These are phyloP conservation scores for Lignosus rhinocerotis DNA, from an alignment of 1,284 basidiomycete genomes.

Conservation along the genomic window DNA sequence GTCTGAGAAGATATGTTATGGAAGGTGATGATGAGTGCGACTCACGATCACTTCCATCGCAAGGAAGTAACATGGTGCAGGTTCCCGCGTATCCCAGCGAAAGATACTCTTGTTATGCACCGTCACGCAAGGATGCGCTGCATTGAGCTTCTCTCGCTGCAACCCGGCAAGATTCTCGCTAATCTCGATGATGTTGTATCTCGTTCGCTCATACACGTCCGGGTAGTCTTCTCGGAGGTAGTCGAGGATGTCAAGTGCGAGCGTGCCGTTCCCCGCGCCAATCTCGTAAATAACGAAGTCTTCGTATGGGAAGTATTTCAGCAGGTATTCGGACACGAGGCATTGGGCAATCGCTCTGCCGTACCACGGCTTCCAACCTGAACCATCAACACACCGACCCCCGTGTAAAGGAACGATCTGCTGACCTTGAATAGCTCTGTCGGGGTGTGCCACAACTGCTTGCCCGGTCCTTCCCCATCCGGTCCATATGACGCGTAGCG, in stretches of 20 bases:
- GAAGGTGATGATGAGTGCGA: conserved; percentile 13
- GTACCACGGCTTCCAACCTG: conserved; percentile 79
- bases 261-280: conserved; percentile 95
- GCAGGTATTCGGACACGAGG: conserved; percentile 87
- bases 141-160: conserved; percentile 64
- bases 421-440: conserved; percentile 96
- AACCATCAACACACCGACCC: conserved; percentile 15
- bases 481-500: conserved; percentile 73
- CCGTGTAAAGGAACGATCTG: conserved; percentile 2
- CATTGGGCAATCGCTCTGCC: conserved; percentile 89
- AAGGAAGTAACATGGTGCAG: conserved; percentile 89
- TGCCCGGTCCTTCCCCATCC: conserved; percentile 72
- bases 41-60: conserved; percentile 94
- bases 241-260: conserved; percentile 87
- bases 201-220: conserved; percentile 88
- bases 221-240: conserved; percentile 81
- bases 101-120: conserved; percentile 87
- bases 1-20: background rate
- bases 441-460: conserved; percentile 98
- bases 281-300: conserved; percentile 97
- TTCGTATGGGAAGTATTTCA: conserved; percentile 94
- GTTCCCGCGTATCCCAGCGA: conserved; percentile 77
- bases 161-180: conserved; percentile 74
- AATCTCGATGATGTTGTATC: conserved; percentile 95
- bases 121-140: conserved; percentile 62